These are phyloP conservation scores for Penicillium salamii DNA, from an alignment of 495 filamentous ascomycete genomes.

Conservation along the genomic window DNA sequence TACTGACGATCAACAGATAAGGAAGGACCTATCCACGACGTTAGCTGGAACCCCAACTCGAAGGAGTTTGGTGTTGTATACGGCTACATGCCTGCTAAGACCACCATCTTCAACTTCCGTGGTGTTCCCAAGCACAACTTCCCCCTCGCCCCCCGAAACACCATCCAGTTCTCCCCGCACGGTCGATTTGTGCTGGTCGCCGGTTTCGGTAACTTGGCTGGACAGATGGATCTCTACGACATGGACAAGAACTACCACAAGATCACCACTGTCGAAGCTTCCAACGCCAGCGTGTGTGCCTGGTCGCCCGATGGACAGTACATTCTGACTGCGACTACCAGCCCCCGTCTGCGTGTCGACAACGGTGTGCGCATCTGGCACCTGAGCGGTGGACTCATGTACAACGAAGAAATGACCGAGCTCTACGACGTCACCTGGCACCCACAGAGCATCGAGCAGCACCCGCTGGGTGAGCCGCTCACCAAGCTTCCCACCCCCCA, in stretches of 20 bases:
- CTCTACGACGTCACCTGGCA: conserved; percentile 92
- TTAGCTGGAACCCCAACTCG: conserved; percentile 94
- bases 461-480: conserved; percentile 70
- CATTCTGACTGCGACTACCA: conserved; percentile 95
- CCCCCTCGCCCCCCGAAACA: conserved; percentile 84
- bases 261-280: conserved; percentile 89
- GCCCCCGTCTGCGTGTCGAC: conserved; percentile 89
- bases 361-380: conserved; percentile 97
- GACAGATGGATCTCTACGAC: conserved; percentile 97
- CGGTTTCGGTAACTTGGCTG: conserved; percentile 94
- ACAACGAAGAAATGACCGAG: conserved; percentile 90
- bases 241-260: conserved; percentile 87
- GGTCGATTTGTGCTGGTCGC: conserved; percentile 91
- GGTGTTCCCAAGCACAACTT: conserved; percentile 79
- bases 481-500: conserved; percentile 78
- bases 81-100: conserved; percentile 96
- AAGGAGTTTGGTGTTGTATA: conserved; percentile 97
- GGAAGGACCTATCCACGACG: conserved; percentile 96
- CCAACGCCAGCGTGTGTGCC: conserved; percentile 89
- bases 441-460: conserved; percentile 59
- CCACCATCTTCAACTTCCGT: conserved; percentile 89
- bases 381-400: conserved; percentile 85
- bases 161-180: conserved; percentile 90
- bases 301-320: conserved; percentile 96
- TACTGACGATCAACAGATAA: conserved; percentile 59